Evolutionary conservation across 768 basidiomycete genomes (phyloP).

Genomic region (Mycena chlorophos): DNA sequence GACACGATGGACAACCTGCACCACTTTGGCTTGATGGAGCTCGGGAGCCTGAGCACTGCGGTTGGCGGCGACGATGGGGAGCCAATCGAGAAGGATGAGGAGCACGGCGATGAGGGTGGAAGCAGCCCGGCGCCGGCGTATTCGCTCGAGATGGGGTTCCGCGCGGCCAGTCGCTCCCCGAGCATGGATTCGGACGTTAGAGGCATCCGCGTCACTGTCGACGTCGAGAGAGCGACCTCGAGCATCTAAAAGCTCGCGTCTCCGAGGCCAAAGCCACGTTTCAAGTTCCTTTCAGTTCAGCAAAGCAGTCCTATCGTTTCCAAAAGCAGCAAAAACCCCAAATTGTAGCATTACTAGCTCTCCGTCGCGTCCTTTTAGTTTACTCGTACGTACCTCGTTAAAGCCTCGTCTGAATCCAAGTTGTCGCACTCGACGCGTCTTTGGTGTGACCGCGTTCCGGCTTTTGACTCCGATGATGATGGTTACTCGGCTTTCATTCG

Average conservation of each 20-base stretch:
- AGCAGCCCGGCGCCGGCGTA: slow-evolving; percentile 59
- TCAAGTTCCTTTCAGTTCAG: neutral
- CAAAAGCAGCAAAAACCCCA: too few relatives aligned
- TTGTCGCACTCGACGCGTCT: neutral
- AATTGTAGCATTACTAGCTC: slow-evolving; percentile 3
- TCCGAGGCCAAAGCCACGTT: neutral
- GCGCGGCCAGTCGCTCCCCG: slow-evolving; percentile 27
- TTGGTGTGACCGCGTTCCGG: neutral
- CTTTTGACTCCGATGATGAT: neutral
- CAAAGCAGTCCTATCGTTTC: neutral
- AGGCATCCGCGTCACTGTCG: slow-evolving; percentile 53
- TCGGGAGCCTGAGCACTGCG: slow-evolving; percentile 51
- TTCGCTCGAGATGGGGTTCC: slow-evolving; percentile 51
- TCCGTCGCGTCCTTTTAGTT: neutral
- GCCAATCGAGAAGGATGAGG: slow-evolving; percentile 47
- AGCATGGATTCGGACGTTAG: slow-evolving; percentile 33
- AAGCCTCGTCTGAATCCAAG: neutral
- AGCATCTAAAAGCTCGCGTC: slow-evolving; percentile 42
- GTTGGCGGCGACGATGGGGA: slow-evolving; percentile 54
- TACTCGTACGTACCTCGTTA: neutral
- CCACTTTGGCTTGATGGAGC: slow-evolving; percentile 50
- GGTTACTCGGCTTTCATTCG: neutral
- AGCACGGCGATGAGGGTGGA: too few relatives aligned
- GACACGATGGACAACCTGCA: slow-evolving; percentile 59
- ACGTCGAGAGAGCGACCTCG: slow-evolving; percentile 61